phyloP scores from a whole-genome alignment of 2,329 filamentous ascomycete genomes.

The Apiospora marii region DNA sequence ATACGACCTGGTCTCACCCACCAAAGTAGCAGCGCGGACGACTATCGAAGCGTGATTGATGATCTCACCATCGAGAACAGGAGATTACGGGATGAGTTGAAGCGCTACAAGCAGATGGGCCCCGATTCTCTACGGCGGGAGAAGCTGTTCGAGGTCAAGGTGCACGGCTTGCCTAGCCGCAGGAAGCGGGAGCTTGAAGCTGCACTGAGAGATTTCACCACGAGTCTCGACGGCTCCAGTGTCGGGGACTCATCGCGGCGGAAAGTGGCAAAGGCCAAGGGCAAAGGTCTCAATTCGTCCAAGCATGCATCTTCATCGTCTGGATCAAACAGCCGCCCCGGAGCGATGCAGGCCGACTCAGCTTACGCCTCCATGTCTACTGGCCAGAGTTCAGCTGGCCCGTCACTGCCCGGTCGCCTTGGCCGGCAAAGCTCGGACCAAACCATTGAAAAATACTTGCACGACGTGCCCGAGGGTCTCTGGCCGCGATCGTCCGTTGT shows the following conservation, averaged over 20 bases:
- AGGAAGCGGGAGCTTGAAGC: conserved; percentile 82
- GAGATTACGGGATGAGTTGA: conserved; percentile 75
- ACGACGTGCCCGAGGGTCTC: conserved; percentile 75
- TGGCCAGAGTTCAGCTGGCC: conserved; percentile 54
- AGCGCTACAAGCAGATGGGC: conserved; percentile 72
- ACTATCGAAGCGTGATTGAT: conserved; percentile 84
- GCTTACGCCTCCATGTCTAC: conserved; percentile 74
- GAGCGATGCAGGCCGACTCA: conserved; percentile 62
- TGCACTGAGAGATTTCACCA: conserved; percentile 74
- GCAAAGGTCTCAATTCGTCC: conserved; percentile 53
- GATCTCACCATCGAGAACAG: conserved; percentile 87
- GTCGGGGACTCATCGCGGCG: conserved; percentile 51
- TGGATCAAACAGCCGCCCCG: conserved; percentile 50
- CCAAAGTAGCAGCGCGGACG: conserved; percentile 70
- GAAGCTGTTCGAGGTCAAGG: conserved; percentile 83
- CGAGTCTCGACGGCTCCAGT: conserved; percentile 62
- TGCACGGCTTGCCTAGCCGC: conserved; percentile 74
- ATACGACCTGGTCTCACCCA: conserved; percentile 45
- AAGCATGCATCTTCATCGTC: conserved; percentile 63
- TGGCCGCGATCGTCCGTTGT: conserved; percentile 68
- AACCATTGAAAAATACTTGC: conserved; percentile 74
- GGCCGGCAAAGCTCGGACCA: conserved; percentile 55
- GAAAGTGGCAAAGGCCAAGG: conserved; percentile 49
- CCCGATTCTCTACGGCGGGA: conserved; percentile 74
- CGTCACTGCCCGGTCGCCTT: conserved; percentile 45